These are phyloP conservation scores for Stachybotrys echinatus DNA, from an alignment of 2,329 filamentous ascomycete genomes.

Conservation along the genomic window DNA sequence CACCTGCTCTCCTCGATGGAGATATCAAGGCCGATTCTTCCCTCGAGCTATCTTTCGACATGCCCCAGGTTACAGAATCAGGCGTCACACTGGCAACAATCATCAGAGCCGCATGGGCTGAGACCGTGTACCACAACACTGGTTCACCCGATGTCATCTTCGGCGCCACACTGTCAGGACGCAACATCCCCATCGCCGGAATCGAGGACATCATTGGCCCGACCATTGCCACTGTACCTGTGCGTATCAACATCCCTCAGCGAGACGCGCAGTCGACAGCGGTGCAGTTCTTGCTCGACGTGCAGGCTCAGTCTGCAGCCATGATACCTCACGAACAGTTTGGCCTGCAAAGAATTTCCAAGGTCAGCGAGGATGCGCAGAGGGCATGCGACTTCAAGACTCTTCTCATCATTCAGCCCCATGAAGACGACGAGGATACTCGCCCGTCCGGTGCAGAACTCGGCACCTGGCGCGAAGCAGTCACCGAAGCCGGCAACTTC, in stretches of 20 bases:
- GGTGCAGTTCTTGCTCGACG: conserved; percentile 3
- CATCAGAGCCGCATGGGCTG: conserved; percentile 15
- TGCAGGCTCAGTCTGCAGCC: conserved; percentile 8
- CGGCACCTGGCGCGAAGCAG: no score
- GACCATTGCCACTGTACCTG: conserved; percentile 13
- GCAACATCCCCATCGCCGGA: conserved; percentile 11
- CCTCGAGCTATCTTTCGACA: no score
- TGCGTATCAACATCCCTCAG: no score
- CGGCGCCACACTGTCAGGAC: conserved; percentile 14
- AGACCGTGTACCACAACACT: conserved; percentile 12
- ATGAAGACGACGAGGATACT: no score
- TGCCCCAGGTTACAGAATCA: conserved; percentile 8
- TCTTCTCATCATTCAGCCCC: conserved; percentile 3
- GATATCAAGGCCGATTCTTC: no score
- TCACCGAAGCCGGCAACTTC: conserved; percentile 15
- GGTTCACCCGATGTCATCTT: conserved; percentile 12
- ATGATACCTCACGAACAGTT: conserved; percentile 11
- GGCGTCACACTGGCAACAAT: conserved; percentile 12
- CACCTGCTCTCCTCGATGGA: no score
- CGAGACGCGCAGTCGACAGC: conserved; percentile 12
- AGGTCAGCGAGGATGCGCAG: conserved; percentile 3
- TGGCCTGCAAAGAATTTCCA: conserved; percentile 14
- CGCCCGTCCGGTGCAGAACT: no score
- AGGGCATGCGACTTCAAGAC: conserved; percentile 8
- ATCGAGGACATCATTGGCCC: conserved; percentile 13